A percentile compares a stretch with the other conserved stretches of the same genome.
phyloP scores from a whole-genome alignment of 345 rosid genomes.

The Clarkia xantiana region DNA sequence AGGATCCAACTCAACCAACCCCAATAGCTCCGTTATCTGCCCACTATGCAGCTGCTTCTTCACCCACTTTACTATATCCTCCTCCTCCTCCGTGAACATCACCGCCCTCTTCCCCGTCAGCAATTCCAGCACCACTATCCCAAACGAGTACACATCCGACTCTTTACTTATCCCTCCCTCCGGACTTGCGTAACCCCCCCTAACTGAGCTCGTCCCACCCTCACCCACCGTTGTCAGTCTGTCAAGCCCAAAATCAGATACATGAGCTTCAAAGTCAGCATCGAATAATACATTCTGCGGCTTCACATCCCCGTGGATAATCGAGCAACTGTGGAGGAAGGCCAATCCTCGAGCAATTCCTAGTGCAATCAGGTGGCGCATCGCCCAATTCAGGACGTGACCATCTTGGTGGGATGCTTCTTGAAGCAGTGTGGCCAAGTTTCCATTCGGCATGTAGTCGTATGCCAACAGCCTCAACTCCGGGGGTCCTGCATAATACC shows the following conservation, averaged over 20 bases:
- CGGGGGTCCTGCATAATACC: slow-evolving; percentile 75
- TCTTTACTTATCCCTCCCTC: slow-evolving; percentile 68
- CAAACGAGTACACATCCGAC: slow-evolving; percentile 89
- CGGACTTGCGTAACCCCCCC: slow-evolving; percentile 67
- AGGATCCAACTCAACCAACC: slow-evolving; percentile 79
- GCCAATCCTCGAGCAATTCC: slow-evolving; percentile 87
- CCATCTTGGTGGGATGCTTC: slow-evolving; percentile 99
- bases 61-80: slow-evolving; percentile 96
- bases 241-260: slow-evolving; percentile 78
- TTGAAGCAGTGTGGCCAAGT: slow-evolving; percentile 79
- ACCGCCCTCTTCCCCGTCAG: slow-evolving; percentile 80
- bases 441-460: slow-evolving; percentile 98
- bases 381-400: slow-evolving; percentile 95
- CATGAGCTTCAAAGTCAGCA: slow-evolving; percentile 91
- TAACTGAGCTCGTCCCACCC: too few relatives aligned
- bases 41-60: slow-evolving; percentile 87
- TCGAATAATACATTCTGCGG: slow-evolving; percentile 90
- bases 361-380: slow-evolving; percentile 93
- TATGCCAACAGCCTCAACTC: slow-evolving; percentile 66
- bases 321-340: slow-evolving; percentile 63
- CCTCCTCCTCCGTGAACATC: slow-evolving; percentile 92
- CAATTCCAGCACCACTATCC: slow-evolving; percentile 73
- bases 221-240: slow-evolving; percentile 19
- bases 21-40: slow-evolving; percentile 66
- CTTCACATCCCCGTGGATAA: slow-evolving; percentile 81